These are phyloP conservation scores for Coemansia furcata DNA, from an alignment of 192 early-diverging fungal species.

Conservation along the genomic window DNA sequence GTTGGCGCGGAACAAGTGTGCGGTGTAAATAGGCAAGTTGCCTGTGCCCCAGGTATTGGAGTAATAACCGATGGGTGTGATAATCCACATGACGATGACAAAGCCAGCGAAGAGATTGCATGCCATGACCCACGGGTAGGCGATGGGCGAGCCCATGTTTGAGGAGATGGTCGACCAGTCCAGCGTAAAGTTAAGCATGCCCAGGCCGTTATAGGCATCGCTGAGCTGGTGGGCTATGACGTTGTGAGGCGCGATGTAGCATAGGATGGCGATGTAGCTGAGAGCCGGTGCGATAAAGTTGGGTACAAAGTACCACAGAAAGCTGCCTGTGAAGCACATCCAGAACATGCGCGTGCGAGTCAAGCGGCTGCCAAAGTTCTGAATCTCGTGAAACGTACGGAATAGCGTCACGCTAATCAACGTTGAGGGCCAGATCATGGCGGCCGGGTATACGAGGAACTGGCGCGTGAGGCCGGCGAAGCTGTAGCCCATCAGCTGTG, in stretches of 20 bases:
- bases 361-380: slow-evolving; percentile 55
- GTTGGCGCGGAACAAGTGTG: slow-evolving; percentile 57
- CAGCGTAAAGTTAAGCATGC: slow-evolving; percentile 66
- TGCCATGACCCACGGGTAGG: slow-evolving; percentile 71
- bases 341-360: slow-evolving; percentile 58
- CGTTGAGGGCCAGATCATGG: slow-evolving; percentile 85
- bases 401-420: slow-evolving; percentile 76
- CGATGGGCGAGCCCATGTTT: slow-evolving; percentile 61
- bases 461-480: slow-evolving; percentile 70
- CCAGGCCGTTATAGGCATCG: slow-evolving; percentile 61
- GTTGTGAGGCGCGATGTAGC: slow-evolving; percentile 54
- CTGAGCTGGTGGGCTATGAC: slow-evolving; percentile 47
- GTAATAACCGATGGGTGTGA: slow-evolving; percentile 72
- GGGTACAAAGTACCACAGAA: slow-evolving; percentile 61
- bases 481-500: slow-evolving; percentile 64
- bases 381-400: slow-evolving; percentile 71
- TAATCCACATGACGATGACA: slow-evolving; percentile 70
- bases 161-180: slow-evolving; percentile 71
- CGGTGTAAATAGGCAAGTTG: slow-evolving; percentile 65
- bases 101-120: slow-evolving; percentile 71
- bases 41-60: slow-evolving; percentile 60
- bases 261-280: slow-evolving; percentile 64
- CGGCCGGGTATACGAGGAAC: slow-evolving; percentile 77
- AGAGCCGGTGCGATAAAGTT: slow-evolving; percentile 66
- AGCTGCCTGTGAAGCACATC: slow-evolving; percentile 48